Base-by-base conservation (phyloP, 2,329 filamentous ascomycete species). In the Colletotrichum sidae region DNA sequence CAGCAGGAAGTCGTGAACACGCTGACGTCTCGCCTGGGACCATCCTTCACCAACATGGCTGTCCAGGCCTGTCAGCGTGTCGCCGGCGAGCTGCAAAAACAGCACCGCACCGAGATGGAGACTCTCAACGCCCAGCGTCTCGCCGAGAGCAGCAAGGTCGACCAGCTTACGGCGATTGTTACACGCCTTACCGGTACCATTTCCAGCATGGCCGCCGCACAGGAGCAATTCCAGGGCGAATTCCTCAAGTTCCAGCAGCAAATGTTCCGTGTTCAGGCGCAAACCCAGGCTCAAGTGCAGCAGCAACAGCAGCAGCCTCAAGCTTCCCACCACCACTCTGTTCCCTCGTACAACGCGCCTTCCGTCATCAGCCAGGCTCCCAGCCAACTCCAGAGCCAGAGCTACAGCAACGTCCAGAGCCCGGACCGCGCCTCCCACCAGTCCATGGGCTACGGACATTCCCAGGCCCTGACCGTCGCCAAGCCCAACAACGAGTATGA, bases 141-240 rank as follows among this genome's bases (percentile, higher is more conserved):
- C 6, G 79, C 80, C 4, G 85, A 89, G 60, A 80, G 78, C 57
- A 80, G 82, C 69, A 94, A 94, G 83, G 90, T 94, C 63, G 88
- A 92, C 58, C 87, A 92, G 72, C 83, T 95, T n/a, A 84, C 89
- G 8, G 83, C 85, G 12, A 84, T 92, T 37, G 88, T 93, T 5
- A 85, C 85, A 38, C 85, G 87, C 33, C 82, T 94, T 62, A 86
- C 89, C 3, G 87, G 90, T 68, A 92, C 89, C 49, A 84, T 95
- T 33, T 86, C 88, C 44, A 86, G 86, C 11, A 89, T 95, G 89
- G 89, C 89, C 6, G 79, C 86, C 6, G 85, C 86, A 1, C 92
- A 94, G 77, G 79, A 86, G 4, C 85, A 91, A 60, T 88, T 93
- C 69, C 91, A 94, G 75, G 85, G 85, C 46, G 85, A 86, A 69